Evolutionary conservation across 23 red algal species (phyloP), one percentile per base, ranked within the genome.

Genomic region (Chondrus crispus): DNA sequence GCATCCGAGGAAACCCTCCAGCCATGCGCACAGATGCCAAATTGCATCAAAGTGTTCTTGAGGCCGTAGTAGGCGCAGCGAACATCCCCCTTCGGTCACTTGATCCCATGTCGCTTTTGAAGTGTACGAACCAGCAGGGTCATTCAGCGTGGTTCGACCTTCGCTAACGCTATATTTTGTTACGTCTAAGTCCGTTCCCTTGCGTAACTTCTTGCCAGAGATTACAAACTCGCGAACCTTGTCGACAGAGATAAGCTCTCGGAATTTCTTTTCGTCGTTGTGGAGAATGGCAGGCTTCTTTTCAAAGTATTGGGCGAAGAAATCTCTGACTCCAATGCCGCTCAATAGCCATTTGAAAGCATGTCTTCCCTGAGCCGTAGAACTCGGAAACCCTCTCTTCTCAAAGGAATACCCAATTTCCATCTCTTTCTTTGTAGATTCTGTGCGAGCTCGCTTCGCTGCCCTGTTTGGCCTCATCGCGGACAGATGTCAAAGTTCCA

Each of bases 1-100:
- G 47, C 84, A 84, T 60, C 84, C 83, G 45, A 95, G 79, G 74
- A 89, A 84, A 5, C 42, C 79, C 76, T 95, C 93, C 5, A 95
- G 76, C 5, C 64, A 62, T 26, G 84, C 85, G 40, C 78, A 88
- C 45, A 95, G 51, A 6, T 75, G 54, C 28, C 76, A 90, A 11
- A 95, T 54, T 2, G 45, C 50, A 22, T 88, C 84, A 0, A 71
- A 83, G n/a, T 84, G 74, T 64, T 81, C 48, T 53, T 95, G 93
- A 7, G 93, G 93, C 16, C 93, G 85, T 18, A 88, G 68, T 43
- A 95, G 37, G 46, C 93, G 85, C 32, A 95, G 24, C 2, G 93
- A 90, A 38, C 78, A 89, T 5, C 84, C 93, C 3, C 53, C 76
- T 3, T 44, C 28, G 48, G 68, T 45, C 38, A 95, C 76, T 46